phyloP scores from a whole-genome alignment of 2,329 filamentous ascomycete genomes.

The Zarea fungicola region DNA sequence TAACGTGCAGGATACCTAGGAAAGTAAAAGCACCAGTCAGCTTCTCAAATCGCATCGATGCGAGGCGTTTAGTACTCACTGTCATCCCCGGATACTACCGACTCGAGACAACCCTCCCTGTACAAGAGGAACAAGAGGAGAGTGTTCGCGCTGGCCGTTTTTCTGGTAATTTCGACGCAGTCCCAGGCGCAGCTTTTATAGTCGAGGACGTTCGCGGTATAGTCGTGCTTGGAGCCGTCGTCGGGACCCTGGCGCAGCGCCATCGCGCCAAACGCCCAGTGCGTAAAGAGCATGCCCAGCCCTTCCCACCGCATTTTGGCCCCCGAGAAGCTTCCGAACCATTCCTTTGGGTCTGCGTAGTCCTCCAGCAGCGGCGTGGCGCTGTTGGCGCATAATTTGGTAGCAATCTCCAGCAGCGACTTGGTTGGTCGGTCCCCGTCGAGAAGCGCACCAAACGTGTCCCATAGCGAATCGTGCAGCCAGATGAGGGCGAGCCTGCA shows the following conservation, averaged over 20 bases:
- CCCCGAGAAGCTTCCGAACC: not conserved
- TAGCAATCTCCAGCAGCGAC: not conserved
- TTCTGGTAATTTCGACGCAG: conserved; percentile 25
- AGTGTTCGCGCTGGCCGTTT: conserved; percentile 22
- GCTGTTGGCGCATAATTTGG: not conserved
- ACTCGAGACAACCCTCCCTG: conserved; percentile 18
- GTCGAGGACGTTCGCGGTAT: conserved; percentile 13
- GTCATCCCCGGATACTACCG: not conserved
- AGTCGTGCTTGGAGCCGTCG: not conserved
- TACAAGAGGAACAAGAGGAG: conserved; percentile 26
- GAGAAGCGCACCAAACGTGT: not conserved
- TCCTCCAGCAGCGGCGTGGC: not conserved
- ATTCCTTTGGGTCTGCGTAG: not conserved
- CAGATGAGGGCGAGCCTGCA: not conserved
- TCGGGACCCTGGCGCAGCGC: not conserved
- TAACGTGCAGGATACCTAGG: conserved; percentile 13
- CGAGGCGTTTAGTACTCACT: not conserved
- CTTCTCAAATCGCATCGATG: not conserved
- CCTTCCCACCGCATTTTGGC: not conserved
- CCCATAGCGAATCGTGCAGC: not conserved
- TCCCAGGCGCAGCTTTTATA: conserved; percentile 8
- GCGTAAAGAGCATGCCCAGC: not conserved
- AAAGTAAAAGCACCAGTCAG: too few species aligned
- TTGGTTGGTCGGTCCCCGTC: not conserved
- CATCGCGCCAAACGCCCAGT: not conserved